phyloP scores from a whole-genome alignment of 2,329 filamentous ascomycete species.

The Stagonosporopsis tanaceti region DNA sequence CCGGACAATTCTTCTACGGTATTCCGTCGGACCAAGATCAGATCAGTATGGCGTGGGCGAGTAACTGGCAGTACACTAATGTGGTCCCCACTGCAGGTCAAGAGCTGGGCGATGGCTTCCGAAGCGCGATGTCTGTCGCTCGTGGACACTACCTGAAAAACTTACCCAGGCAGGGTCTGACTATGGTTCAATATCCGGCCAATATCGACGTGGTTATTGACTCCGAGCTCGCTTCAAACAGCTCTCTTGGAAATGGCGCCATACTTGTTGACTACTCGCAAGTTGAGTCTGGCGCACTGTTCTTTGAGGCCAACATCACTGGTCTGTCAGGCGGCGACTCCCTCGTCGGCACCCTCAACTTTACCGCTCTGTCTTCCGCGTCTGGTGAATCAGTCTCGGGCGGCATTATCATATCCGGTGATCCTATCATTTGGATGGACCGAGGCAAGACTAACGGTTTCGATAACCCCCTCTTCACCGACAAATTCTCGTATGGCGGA shows the following conservation, averaged over 20 bases:
- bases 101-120: conserved; percentile 53
- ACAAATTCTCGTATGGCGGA: conserved; percentile 57
- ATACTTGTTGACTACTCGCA: conserved; percentile 61
- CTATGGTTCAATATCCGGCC: conserved; percentile 61
- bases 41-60: conserved; percentile 64
- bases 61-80: conserved; percentile 67
- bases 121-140: conserved; percentile 62
- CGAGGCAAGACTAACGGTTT: conserved; percentile 60
- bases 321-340: conserved; percentile 44
- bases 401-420: conserved; percentile 58
- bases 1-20: conserved; percentile 62
- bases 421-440: conserved; percentile 56
- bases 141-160: conserved; percentile 62
- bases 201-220: conserved; percentile 60
- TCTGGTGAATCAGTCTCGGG: conserved; percentile 60
- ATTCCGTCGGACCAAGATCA: conserved; percentile 53
- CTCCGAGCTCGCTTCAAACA: conserved; percentile 52
- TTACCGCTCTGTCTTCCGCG: conserved; percentile 61
- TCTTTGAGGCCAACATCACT: conserved; percentile 64
- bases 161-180: conserved; percentile 60
- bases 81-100: conserved; percentile 63
- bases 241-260: conserved; percentile 58
- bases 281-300: conserved; percentile 61
- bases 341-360: conserved; percentile 56
- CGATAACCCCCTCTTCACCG: conserved; percentile 63